phyloP scores from a whole-genome alignment of 2,329 filamentous ascomycete species.

The Venturia oleaginea region DNA sequence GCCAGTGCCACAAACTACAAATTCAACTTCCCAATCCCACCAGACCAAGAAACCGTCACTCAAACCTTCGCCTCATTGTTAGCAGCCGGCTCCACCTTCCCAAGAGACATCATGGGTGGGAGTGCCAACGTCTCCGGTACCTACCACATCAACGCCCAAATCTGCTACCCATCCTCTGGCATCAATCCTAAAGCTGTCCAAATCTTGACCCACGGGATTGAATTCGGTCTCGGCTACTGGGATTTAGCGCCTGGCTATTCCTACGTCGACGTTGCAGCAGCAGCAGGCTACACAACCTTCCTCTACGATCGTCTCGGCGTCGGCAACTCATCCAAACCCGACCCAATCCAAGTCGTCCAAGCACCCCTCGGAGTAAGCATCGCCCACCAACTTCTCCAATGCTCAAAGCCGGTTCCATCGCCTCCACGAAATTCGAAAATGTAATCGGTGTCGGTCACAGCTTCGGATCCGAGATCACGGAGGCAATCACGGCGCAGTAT shows the following conservation, averaged over 20 bases:
- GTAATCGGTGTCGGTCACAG: constrained; percentile 35
- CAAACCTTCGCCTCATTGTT: neutral
- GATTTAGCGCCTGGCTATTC: constrained; percentile 31
- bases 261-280: constrained; percentile 33
- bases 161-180: neutral
- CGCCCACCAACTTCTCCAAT: constrained; percentile 24
- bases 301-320: constrained; percentile 35
- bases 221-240: constrained; percentile 30
- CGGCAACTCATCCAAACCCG: constrained; percentile 19
- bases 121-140: neutral
- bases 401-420: constrained; percentile 23
- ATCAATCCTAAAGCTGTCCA: constrained; percentile 23
- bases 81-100: neutral
- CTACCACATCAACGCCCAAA: neutral
- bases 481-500: constrained; percentile 25
- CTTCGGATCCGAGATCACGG: constrained; percentile 28
- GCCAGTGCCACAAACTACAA: neutral
- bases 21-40: neutral
- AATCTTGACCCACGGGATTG: constrained; percentile 33
- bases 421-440: constrained; percentile 23
- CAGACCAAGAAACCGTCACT: neutral
- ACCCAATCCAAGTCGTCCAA: constrained; percentile 31
- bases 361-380: constrained; percentile 29
- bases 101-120: neutral
- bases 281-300: constrained; percentile 31